Evolutionary conservation across 805 yeast genomes (phyloP).

Genomic region (Starmerella davenportii): DNA sequence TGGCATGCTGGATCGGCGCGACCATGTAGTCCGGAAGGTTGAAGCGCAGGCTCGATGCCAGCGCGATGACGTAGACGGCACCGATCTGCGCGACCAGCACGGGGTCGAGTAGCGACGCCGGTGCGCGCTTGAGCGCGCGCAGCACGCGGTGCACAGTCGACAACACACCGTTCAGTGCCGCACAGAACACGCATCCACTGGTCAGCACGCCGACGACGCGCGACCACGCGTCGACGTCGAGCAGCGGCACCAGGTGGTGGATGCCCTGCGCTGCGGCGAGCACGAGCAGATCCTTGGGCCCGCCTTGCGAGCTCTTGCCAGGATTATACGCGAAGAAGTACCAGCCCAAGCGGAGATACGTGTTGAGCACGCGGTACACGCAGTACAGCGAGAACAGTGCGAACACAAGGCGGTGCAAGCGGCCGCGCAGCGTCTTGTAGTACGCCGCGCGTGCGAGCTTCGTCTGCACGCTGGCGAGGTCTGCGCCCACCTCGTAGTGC

Average conservation of each 20-base stretch:
- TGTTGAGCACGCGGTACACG: slow-evolving; percentile 25
- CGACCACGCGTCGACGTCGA: slow-evolving; percentile 23
- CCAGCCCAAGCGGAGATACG: slow-evolving; percentile 18
- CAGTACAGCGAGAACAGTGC: slow-evolving; percentile 26
- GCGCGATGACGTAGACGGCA: slow-evolving; percentile 26
- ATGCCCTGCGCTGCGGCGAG: slow-evolving; percentile 11
- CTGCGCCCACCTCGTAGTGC: slow-evolving; percentile 21
- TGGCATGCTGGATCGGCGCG: slow-evolving; percentile 25
- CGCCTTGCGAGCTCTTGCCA: slow-evolving; percentile 6
- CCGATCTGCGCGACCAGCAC: slow-evolving; percentile 23
- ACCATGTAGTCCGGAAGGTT: slow-evolving; percentile 26
- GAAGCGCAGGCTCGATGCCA: slow-evolving; percentile 26
- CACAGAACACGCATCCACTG: slow-evolving; percentile 24
- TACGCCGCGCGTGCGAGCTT: slow-evolving; percentile 17
- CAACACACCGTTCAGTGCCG: slow-evolving; percentile 25
- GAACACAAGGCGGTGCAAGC: slow-evolving; percentile 17
- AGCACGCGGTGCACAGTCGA: slow-evolving; percentile 10
- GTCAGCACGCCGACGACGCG: slow-evolving; percentile 26
- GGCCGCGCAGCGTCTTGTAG: slow-evolving; percentile 21
- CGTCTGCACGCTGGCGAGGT: slow-evolving; percentile 17
- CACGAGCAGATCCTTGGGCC: slow-evolving; percentile 18
- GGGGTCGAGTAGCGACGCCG: slow-evolving; percentile 11
- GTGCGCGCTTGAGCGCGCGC: slow-evolving; percentile 7
- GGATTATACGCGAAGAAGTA: slow-evolving; percentile 10
- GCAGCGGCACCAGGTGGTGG: slow-evolving; percentile 11